Evolutionary conservation across 2,329 filamentous ascomycete species (phyloP).

Genomic region (Didymella glomerata): DNA sequence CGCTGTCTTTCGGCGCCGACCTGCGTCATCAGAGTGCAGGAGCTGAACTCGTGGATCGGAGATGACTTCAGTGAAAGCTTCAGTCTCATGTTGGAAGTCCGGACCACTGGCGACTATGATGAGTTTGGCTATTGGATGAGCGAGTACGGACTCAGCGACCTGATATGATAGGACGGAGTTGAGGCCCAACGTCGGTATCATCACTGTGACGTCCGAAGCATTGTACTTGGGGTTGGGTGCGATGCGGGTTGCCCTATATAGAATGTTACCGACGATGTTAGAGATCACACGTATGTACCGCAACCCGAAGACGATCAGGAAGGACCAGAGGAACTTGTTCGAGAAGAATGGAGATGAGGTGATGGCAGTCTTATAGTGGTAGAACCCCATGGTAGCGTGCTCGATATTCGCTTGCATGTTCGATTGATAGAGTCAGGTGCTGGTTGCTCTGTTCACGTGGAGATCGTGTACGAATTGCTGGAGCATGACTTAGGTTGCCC

Average conservation of each 20-base stretch:
- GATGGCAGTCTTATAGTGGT: too few species aligned
- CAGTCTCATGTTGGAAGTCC: not conserved
- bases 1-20: not conserved
- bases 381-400: too few species aligned
- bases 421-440: not conserved
- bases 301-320: not conserved
- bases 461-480: not conserved
- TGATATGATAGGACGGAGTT: not conserved
- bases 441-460: not conserved
- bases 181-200: not conserved
- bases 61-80: not conserved
- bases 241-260: not conserved
- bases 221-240: not conserved
- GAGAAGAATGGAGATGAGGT: not conserved
- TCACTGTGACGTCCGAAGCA: not conserved
- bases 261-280: not conserved
- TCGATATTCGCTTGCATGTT: not conserved
- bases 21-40: not conserved
- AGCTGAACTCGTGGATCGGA: not conserved
- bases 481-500: not conserved
- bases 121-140: not conserved
- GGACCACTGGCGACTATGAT: not conserved
- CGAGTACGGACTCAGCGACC: not conserved
- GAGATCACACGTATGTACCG: not conserved
- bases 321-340: not conserved